phyloP scores from a whole-genome alignment of 345 rosid genomes.

The Brassica cretica region DNA sequence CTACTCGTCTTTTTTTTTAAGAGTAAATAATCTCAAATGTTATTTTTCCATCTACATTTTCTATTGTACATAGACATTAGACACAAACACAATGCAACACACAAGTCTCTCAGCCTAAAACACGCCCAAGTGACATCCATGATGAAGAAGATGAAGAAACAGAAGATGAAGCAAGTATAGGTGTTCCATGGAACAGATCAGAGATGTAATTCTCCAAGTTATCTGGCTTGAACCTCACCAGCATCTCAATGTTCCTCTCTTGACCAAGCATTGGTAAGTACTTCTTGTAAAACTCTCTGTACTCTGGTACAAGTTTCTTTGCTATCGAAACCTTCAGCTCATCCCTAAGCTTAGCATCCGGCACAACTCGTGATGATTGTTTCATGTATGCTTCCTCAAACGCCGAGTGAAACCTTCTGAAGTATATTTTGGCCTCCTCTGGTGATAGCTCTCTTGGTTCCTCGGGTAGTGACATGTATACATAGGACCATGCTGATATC shows the following conservation, averaged over 20 bases:
- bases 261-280: conserved; percentile 33
- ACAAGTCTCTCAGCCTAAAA: background rate
- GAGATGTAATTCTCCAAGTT: conserved; percentile 65
- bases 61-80: background rate
- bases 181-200: conserved; percentile 63
- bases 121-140: conserved; percentile 40
- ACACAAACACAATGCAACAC: background rate
- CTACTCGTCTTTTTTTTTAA: background rate
- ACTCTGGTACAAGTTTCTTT: conserved; percentile 56
- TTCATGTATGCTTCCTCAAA: conserved; percentile 73
- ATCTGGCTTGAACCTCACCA: conserved; percentile 55
- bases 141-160: conserved; percentile 38
- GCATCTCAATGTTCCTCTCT: conserved; percentile 44
- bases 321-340: conserved; percentile 64
- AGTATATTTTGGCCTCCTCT: conserved; percentile 49
- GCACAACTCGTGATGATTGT: conserved; percentile 60
- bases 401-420: conserved; percentile 58
- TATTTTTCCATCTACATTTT: background rate
- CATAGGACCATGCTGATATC: conserved; percentile 69
- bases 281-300: conserved; percentile 55
- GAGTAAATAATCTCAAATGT: conserved; percentile 11
- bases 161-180: conserved; percentile 40
- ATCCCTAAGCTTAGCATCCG: conserved; percentile 61
- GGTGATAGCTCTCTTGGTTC: conserved; percentile 40
- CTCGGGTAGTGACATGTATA: conserved; percentile 55